Evolutionary conservation across 176 grass and related monocot species (phyloP), one percentile per base, ranked within the genome.

Genomic region (Oryza glaberrima): DNA sequence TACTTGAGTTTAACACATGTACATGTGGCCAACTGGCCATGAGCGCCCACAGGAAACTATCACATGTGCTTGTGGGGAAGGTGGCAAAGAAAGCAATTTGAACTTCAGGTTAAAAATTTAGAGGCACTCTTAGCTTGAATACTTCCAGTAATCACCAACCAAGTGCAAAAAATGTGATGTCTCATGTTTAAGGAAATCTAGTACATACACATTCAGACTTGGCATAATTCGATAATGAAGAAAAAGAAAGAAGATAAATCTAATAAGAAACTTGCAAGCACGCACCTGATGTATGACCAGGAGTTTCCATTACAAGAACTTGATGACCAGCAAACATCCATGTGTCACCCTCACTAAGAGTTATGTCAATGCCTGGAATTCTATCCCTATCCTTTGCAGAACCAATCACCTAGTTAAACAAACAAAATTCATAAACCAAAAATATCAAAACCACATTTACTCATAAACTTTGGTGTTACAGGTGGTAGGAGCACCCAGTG

Each of bases 241-340:
- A 38, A 38, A n/a, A 84, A 26, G 9, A 80, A 30, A 14, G 28
- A 69, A 35, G 8, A 65, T 47, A 75, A 38, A 15, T 28, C 11
- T 32, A 66, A 22, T 40, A 54, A 61, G 11, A 65, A 72, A 58
- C 51, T 77, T 80, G 43, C 32, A 71, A 84, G 56, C 65, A 78
- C 81, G 40, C 58, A 92, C 93, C 93, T 93, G 79, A 76, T 77
- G 96, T 99, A 78, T 99, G 96, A 4, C 96, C 96, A 77, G 96
- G 93, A 84, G 96, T 99, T 89, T 95, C 93, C 90, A 99, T 88
- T 46, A 99, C 93, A 91, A 94, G 78, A 86, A 96, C 96, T 76
- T 90, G 91, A 88, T 99, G 96, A 40, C 96, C 90, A 2, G 90
- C 94, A 86, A 99, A 99, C 96, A 99, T 99, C 96, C 96, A 99